These are phyloP conservation scores for Cerioporus squamosus DNA, from an alignment of 1,284 basidiomycete genomes.

Conservation along the genomic window DNA sequence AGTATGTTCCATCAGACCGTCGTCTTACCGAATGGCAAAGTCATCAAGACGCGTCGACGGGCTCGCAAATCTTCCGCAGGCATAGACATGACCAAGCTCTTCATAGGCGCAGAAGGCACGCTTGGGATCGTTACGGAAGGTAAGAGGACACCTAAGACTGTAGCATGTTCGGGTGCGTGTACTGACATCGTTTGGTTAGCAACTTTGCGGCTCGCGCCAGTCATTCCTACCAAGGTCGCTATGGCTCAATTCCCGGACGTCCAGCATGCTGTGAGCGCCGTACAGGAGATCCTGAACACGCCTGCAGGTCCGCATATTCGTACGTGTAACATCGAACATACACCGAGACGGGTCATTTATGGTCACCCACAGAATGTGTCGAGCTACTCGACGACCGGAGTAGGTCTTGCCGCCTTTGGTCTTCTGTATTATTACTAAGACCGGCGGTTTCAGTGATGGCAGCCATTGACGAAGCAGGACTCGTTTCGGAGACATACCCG, in stretches of 20 bases:
- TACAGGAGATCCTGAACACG: constrained; percentile 77
- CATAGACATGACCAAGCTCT: constrained; percentile 89
- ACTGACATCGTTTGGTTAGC: constrained; percentile 42
- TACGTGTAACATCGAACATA: constrained; percentile 48
- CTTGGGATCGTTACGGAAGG: constrained; percentile 92
- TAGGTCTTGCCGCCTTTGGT: constrained; percentile 46
- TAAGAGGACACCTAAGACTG: constrained; percentile 40
- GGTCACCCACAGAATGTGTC: constrained; percentile 54
- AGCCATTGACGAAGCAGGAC: constrained; percentile 73
- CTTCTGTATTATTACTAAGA: not conserved
- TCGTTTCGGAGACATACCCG: constrained; percentile 64
- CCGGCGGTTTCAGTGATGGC: constrained; percentile 61
- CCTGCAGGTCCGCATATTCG: constrained; percentile 63
- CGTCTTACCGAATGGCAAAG: constrained; percentile 88
- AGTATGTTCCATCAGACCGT: constrained; percentile 61
- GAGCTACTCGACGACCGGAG: constrained; percentile 71
- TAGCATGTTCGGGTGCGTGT: constrained; percentile 31
- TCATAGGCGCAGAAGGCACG: constrained; percentile 95
- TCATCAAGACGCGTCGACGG: constrained; percentile 91
- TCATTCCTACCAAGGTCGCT: constrained; percentile 76
- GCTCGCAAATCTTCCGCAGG: constrained; percentile 92
- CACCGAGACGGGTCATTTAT: not conserved
- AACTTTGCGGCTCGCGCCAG: constrained; percentile 82
- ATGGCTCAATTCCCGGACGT: constrained; percentile 73
- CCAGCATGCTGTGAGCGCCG: constrained; percentile 65